Percentiles rank a stretch among this genome's conserved stretches.
Conservation (phyloP, 2,329 filamentous ascomycete genomes). For the Fusarium odoratissimum region DNA sequence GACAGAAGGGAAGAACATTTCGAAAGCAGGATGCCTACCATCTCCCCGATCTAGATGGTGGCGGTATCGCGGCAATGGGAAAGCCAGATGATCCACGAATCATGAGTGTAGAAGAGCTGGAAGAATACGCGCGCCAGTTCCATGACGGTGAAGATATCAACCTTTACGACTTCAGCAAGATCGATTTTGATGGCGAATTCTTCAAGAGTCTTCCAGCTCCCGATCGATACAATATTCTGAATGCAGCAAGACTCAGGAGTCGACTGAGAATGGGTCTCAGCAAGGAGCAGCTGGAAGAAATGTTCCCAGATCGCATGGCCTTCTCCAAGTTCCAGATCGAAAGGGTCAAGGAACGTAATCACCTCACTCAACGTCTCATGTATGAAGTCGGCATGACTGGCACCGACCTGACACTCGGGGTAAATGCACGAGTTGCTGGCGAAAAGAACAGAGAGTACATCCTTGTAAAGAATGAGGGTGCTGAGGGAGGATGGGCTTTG, state of each 20-base stretch:
- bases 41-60: slow-evolving; percentile 84
- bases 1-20: slow-evolving; percentile 79
- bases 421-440: slow-evolving; percentile 76
- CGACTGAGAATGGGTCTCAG: slow-evolving; percentile 94
- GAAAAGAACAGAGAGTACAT: slow-evolving; percentile 96
- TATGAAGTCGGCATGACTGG: slow-evolving; percentile 90
- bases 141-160: slow-evolving; percentile 91
- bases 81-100: slow-evolving; percentile 92
- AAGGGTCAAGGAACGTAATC: slow-evolving; percentile 89
- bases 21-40: slow-evolving; percentile 95
- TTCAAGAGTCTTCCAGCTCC: slow-evolving; percentile 90
- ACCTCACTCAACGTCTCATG: slow-evolving; percentile 95
- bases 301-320: slow-evolving; percentile 98
- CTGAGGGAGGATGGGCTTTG: slow-evolving; percentile 94
- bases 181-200: slow-evolving; percentile 96
- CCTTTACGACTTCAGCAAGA: slow-evolving; percentile 96
- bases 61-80: slow-evolving; percentile 85
- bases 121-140: slow-evolving; percentile 94
- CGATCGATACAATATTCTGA: slow-evolving; percentile 97
- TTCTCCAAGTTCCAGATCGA: slow-evolving; percentile 98
- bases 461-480: slow-evolving; percentile 92
- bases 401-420: slow-evolving; percentile 75
- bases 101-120: slow-evolving; percentile 94
- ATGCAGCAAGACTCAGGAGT: slow-evolving; percentile 89
- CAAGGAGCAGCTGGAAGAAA: slow-evolving; percentile 93